A percentile compares a stretch with the other conserved stretches of the same genome.
phyloP scores from a whole-genome alignment of 78 protist species.

The Emiliania huxleyi region DNA sequence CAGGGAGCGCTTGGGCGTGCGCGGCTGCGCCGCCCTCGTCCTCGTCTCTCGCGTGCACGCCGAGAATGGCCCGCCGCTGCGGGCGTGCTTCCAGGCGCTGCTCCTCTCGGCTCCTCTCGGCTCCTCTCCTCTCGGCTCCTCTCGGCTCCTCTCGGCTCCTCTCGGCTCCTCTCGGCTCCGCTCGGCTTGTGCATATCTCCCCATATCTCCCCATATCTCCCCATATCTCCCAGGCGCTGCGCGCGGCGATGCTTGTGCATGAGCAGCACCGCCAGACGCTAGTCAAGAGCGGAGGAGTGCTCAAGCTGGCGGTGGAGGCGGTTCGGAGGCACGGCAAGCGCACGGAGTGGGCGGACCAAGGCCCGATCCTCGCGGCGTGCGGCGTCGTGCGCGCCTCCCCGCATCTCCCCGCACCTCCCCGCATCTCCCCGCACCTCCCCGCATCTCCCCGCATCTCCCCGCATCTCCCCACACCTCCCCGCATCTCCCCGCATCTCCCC shows the following conservation, averaged over 20 bases:
- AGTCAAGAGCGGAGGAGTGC: not conserved
- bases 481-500: too few relatives aligned
- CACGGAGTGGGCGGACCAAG: not conserved
- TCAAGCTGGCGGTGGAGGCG: not conserved
- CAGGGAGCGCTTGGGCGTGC: not conserved
- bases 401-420: too few relatives aligned
- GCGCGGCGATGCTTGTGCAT: not conserved
- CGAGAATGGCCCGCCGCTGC: not conserved
- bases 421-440: too few relatives aligned
- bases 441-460: too few relatives aligned
- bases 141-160: too few relatives aligned
- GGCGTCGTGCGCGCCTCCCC: constrained; percentile 30
- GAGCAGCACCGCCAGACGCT: not conserved
- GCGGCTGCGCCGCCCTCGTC: not conserved
- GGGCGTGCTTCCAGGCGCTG: not conserved
- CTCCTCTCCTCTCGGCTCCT: too few relatives aligned
- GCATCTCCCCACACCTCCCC: too few relatives aligned
- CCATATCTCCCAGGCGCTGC: too few relatives aligned
- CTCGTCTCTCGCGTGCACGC: not conserved
- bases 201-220: too few relatives aligned
- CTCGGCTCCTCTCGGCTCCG: too few relatives aligned
- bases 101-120: too few relatives aligned
- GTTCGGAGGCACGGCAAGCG: not conserved
- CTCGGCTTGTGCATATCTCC: too few relatives aligned
- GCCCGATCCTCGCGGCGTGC: not conserved